Base-by-base conservation (phyloP, 2,329 filamentous ascomycete genomes). In the Fusarium coffeatum region DNA sequence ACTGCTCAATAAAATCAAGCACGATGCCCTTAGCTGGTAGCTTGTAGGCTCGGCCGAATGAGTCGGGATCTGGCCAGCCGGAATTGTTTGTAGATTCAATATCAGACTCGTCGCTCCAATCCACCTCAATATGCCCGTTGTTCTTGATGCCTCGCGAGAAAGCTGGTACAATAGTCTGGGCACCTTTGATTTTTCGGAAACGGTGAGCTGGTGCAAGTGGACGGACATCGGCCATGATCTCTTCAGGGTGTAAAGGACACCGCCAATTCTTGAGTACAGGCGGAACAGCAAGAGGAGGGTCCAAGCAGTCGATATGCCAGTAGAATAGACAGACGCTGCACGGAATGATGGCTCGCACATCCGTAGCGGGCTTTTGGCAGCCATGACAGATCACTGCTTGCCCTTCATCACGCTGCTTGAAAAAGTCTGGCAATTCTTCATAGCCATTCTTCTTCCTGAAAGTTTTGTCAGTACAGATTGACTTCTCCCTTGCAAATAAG, bases 281-380 rank as follows among this genome's bases (percentile, higher is more conserved):
- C 41, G 93, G 92, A 58, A 92, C 89, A 34, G 94, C 89, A 76
- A 94, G 82, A 34, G 95, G 94, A 28, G 93, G 93, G 76, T 97
- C 90, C 18, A 97, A 83, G 80, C 96, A 99, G 80, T 98, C 95
- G 54, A 97, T 84, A 82, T 99, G 96, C 92, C 94, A 99, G 76
- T 90, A 87, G 34, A 93, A 86, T 15, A 88, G 85, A 80, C 95
- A 99, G 75, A 87, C 88, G 79, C 94, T 94, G 83, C 95, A 99
- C 47, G 92, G 89, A 72, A 98, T 91, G 74, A 98, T 94, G 71
- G 91, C 88, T 27, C 92, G 89, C 40, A 78, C 73, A 68, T 83
- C 80, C 22, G 87, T 83, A 47, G 90, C 88, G 28, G 90, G 86
- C 74, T 86, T 85, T 69, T 92, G 87, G 81, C 95, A 98, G 46